Base-by-base conservation (phyloP, 331 rosid genomes). In the Ulmus americana region DNA sequence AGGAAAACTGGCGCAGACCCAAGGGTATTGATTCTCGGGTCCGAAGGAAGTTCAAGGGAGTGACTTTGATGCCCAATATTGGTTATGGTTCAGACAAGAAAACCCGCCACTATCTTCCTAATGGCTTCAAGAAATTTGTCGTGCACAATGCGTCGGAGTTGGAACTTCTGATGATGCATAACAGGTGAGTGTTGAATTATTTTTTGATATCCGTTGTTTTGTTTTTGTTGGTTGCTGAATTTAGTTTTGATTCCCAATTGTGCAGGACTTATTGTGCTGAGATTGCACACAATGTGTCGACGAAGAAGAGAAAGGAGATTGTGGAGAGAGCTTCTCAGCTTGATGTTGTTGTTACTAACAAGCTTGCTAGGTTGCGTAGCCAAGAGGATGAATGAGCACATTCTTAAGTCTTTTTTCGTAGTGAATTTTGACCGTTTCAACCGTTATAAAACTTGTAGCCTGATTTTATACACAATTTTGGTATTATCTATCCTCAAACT, bases 11-110 rank as follows among this genome's bases (percentile, higher is more conserved):
- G 95, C 89, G 95, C 45, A 80, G 97, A 40, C 95, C 95, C 13
- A 90, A 90, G 95, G 97, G 97, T 82, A 88, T 85, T 8, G 97
- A 90, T 63, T 88, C 95, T 2, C 97, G 97, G 1, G 96, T 88
- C 5, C 69, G 95, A 63, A 85, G 97, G 18, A 90, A 88, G 85
- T 90, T 90, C 70, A 90, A 90, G 67, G 97, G 97, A 82, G 77
- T 81, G 47, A 65, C 81, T 45, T 70, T 88, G 64, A 88, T 88
- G 97, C 96, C 97, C 57, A 91, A 91, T 63, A 84, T 91, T 58
- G 97, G 96, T 16, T 88, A 88, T 20, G 97, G 88, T 4, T 75
- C 96, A 0, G 96, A 91, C 84, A 91, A 88, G 85, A 91, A 86
- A 59, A 91, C 97, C 0, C 86, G 95, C 6, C 96, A 91, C 62